Evolutionary conservation across 2,329 filamentous ascomycete species (phyloP), one percentile per base, ranked within the genome.

Genomic region (Fusarium circinatum): DNA sequence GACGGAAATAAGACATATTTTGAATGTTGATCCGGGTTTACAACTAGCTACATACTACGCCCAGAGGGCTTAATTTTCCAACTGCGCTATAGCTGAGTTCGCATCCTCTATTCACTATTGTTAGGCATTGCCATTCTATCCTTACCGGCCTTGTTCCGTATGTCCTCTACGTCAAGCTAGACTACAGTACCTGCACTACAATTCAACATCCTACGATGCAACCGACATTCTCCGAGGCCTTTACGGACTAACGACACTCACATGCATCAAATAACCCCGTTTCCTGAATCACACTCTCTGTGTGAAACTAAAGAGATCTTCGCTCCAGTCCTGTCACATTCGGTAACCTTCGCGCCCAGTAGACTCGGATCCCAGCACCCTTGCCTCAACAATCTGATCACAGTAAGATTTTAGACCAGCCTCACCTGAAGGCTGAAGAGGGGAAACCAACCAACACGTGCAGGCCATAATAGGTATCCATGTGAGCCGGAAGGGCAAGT

Each of bases 401-500:
- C 5, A 10, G 51, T 55, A 3, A 55, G 51, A 55, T 41, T 55
- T 55, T 55, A 55, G 34, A 55, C 14, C 34, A 55, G 51, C 51
- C 51, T 55, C 51, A 55, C 51, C 34, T 41, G 34, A 41, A 55
- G 15, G 4, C 8, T n/a, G 51, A 28, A 55, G 34, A n/a, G 14
- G 51, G 24, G 51, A n/a, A 30, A n/a, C 10, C 34, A 18, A 10
- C 4, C 3, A 8, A n/a, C 18, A 39, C 8, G 24, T 39, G 34
- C 2, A 30, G 11, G 4, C 15, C 15, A n/a, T n/a, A 41, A 55
- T 28, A 55, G 24, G 15, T 55, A n/a, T 39, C 10, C 15, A 32
- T n/a, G 7, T 10, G 5, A 32, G n/a, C n/a, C 47, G 8, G 8
- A 41, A 22, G 0, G 20, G 20, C 2, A 11, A n/a, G 20, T 10